A percentile compares a stretch with the other conserved stretches of the same genome.
Conservation (phyloP, 2,329 filamentous ascomycete species). For the Penicillium sp. region DNA sequence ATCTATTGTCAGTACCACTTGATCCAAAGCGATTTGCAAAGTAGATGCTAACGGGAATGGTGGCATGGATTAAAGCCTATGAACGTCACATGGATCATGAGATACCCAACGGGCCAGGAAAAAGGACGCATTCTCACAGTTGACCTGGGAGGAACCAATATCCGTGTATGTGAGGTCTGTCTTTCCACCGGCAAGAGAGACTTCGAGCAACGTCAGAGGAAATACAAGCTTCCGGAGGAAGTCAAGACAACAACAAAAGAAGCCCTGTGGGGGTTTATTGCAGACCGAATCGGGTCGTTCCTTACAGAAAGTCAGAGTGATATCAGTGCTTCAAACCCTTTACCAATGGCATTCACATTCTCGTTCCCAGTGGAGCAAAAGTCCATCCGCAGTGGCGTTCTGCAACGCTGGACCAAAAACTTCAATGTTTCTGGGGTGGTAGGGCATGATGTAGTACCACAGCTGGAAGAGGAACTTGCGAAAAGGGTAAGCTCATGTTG, state of each 20-base stretch:
- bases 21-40: not conserved
- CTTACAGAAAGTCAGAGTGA: conserved; percentile 68
- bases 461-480: conserved; percentile 71
- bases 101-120: conserved; percentile 71
- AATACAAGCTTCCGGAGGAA: conserved; percentile 80
- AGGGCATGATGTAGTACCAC: conserved; percentile 77
- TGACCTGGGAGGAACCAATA: conserved; percentile 88
- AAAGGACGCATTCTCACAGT: conserved; percentile 77
- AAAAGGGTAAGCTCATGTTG: conserved; percentile 50
- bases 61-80: conserved; percentile 63
- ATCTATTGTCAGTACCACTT: conserved; percentile 66
- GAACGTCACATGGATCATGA: conserved; percentile 90
- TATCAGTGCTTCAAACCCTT: conserved; percentile 38
- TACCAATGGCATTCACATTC: conserved; percentile 85
- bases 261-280: conserved; percentile 83
- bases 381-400: conserved; percentile 77
- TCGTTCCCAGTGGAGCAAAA: conserved; percentile 84
- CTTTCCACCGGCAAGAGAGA: conserved; percentile 74
- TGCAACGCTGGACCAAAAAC: conserved; percentile 89
- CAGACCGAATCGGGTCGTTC: conserved; percentile 77
- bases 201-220: conserved; percentile 81
- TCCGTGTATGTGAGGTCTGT: conserved; percentile 82
- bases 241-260: conserved; percentile 75
- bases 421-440: conserved; percentile 88
- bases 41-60: not conserved